phyloP scores from a whole-genome alignment of 2,329 filamentous ascomycete species.

The Metarhizium album region DNA sequence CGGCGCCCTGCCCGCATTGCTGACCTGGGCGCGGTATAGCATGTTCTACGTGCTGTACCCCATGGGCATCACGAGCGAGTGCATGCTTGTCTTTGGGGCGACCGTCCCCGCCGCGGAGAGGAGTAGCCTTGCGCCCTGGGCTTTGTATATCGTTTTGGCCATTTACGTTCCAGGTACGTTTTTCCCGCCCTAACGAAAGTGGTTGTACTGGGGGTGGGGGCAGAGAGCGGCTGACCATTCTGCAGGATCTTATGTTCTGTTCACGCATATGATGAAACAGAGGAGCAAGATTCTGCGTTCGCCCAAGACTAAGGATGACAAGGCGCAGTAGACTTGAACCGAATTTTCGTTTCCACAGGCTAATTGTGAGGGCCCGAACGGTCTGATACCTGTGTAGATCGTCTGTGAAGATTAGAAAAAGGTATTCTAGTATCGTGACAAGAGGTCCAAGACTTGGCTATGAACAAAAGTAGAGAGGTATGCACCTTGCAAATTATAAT shows the following conservation, averaged over 20 bases:
- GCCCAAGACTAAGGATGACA: constrained; percentile 37
- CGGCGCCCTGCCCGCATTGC: constrained; percentile 47
- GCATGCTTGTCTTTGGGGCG: constrained; percentile 64
- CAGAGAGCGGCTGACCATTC: too few relatives aligned
- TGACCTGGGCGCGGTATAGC: constrained; percentile 82
- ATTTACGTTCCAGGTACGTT: constrained; percentile 71
- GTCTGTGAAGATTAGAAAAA: neutral
- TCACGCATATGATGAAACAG: constrained; percentile 92
- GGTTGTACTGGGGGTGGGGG: too few relatives aligned
- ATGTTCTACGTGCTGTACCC: constrained; percentile 92
- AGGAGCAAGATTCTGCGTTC: constrained; percentile 65
- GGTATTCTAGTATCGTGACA: neutral
- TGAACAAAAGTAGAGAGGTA: neutral
- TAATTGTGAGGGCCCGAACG: neutral
- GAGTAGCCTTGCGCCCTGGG: constrained; percentile 41
- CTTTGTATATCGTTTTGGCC: constrained; percentile 53
- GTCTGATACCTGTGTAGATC: neutral
- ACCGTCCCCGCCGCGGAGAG: constrained; percentile 42
- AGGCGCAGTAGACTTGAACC: constrained; percentile 27
- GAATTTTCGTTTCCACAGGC: too few relatives aligned
- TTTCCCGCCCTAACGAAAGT: neutral
- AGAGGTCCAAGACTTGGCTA: neutral
- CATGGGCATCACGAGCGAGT: constrained; percentile 81
- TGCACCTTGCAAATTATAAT: neutral
- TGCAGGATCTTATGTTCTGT: constrained; percentile 66